A percentile compares a stretch with the other conserved stretches of the same genome.
These are phyloP conservation scores for Clonostachys byssicola DNA, from an alignment of 2,329 filamentous ascomycete species.

Conservation along the genomic window DNA sequence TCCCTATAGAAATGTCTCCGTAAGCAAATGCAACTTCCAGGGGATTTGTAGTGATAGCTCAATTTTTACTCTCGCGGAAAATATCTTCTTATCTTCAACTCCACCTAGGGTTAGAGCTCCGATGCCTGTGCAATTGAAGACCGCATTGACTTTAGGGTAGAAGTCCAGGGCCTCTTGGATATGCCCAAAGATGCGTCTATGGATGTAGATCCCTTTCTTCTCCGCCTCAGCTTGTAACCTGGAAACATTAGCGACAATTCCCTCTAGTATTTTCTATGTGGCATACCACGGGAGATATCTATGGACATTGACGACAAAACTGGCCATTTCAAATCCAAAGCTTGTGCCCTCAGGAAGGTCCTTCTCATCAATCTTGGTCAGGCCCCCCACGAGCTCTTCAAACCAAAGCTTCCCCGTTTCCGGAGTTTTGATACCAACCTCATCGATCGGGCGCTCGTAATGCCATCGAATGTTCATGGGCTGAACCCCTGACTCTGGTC, in stretches of 20 bases:
- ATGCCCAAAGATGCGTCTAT: constrained; percentile 57
- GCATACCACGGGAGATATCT: constrained; percentile 69
- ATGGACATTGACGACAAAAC: constrained; percentile 58
- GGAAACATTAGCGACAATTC: not conserved
- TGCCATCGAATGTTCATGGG: constrained; percentile 9
- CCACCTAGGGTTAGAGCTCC: constrained; percentile 67
- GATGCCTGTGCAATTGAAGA: constrained; percentile 78
- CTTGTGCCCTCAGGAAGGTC: constrained; percentile 24
- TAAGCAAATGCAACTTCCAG: not conserved
- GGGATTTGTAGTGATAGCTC: not conserved
- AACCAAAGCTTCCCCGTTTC: constrained; percentile 33
- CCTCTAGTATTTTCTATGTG: not conserved
- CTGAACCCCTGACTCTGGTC: constrained; percentile 57
- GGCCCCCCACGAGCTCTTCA: constrained; percentile 28
- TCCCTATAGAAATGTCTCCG: constrained; percentile 7
- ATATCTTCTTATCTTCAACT: constrained; percentile 65
- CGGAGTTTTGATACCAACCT: constrained; percentile 40
- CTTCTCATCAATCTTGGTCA: constrained; percentile 14
- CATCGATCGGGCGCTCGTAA: constrained; percentile 15
- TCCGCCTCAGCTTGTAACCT: constrained; percentile 66
- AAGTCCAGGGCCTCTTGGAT: constrained; percentile 54
- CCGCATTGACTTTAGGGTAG: constrained; percentile 46
- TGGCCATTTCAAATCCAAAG: constrained; percentile 26
- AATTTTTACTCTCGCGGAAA: constrained; percentile 57
- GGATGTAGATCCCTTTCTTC: constrained; percentile 59